phyloP scores from a whole-genome alignment of 768 basidiomycete genomes.

The Boletus rex-veris region DNA sequence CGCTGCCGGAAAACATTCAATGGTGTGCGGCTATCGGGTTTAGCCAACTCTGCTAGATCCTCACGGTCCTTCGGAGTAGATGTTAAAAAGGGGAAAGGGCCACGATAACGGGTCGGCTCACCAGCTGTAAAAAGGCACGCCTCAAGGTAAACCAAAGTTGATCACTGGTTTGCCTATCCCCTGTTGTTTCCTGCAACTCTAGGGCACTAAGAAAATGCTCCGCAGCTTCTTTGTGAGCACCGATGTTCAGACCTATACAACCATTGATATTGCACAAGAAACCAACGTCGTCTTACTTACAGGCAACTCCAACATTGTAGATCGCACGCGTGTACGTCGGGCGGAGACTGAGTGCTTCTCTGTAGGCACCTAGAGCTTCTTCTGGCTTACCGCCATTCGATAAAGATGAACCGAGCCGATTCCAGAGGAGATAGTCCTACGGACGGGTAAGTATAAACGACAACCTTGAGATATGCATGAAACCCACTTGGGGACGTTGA shows the following conservation, averaged over 20 bases:
- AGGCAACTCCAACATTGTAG: slow-evolving; percentile 97
- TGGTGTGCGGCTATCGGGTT: slow-evolving; percentile 55
- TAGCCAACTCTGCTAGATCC: slow-evolving; percentile 78
- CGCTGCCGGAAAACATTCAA: slow-evolving; percentile 74
- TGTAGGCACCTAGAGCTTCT: slow-evolving; percentile 86
- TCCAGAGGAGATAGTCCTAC: slow-evolving; percentile 94
- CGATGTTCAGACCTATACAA: slow-evolving; percentile 83
- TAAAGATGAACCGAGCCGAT: slow-evolving; percentile 88
- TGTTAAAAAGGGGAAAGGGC: not conserved
- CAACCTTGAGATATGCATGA: not conserved
- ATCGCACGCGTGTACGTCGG: slow-evolving; percentile 97
- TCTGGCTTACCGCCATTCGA: slow-evolving; percentile 95
- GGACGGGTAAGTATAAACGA: not conserved
- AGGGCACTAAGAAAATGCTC: slow-evolving; percentile 92
- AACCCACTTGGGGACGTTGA: slow-evolving; percentile 63
- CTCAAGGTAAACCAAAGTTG: slow-evolving; percentile 90
- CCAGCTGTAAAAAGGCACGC: slow-evolving; percentile 79
- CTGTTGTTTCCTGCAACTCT: slow-evolving; percentile 68
- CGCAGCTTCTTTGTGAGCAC: slow-evolving; percentile 90
- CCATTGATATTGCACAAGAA: slow-evolving; percentile 3
- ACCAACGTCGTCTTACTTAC: slow-evolving; percentile 45
- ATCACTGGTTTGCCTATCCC: slow-evolving; percentile 66
- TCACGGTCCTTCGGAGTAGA: slow-evolving; percentile 55
- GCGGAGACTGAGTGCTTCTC: slow-evolving; percentile 82
- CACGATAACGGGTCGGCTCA: slow-evolving; percentile 22